A percentile compares a stretch with the other conserved stretches of the same genome.
These are phyloP conservation scores for Pyrus betulifolia DNA, from an alignment of 306 rosid species.

Conservation along the genomic window DNA sequence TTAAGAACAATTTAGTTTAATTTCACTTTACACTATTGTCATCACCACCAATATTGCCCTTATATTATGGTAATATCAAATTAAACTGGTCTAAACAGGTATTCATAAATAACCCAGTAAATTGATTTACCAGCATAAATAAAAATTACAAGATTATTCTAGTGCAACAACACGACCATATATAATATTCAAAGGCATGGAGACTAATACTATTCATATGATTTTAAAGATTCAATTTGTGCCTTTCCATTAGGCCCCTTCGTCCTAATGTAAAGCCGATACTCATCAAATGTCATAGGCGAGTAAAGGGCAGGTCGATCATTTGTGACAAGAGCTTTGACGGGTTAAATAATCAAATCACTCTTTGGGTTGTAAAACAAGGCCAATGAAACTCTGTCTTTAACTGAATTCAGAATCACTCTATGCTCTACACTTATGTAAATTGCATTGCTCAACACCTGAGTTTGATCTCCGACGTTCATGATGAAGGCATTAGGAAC, in stretches of 20 bases:
- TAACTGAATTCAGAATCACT: slow-evolving; percentile 68
- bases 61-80: too few species aligned
- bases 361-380: slow-evolving; percentile 78
- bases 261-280: slow-evolving; percentile 65
- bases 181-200: not conserved
- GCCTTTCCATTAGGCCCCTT: slow-evolving; percentile 72
- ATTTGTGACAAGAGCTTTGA: slow-evolving; percentile 57
- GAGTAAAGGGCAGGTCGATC: slow-evolving; percentile 59
- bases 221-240: slow-evolving; percentile 56
- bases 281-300: slow-evolving; percentile 74
- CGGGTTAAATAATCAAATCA: slow-evolving; percentile 56
- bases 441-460: slow-evolving; percentile 81
- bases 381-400: slow-evolving; percentile 79
- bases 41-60: too few species aligned
- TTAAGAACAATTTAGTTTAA: too few species aligned
- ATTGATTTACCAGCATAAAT: too few species aligned
- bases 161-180: not conserved
- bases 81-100: too few species aligned
- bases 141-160: not conserved
- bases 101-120: too few species aligned
- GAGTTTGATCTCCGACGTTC: slow-evolving; percentile 83
- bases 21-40: too few species aligned
- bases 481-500: slow-evolving; percentile 65
- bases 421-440: slow-evolving; percentile 90
- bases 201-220: slow-evolving; percentile 3